Evolutionary conservation across 768 basidiomycete genomes (phyloP).

Genomic region (Tulasnella sp.): DNA sequence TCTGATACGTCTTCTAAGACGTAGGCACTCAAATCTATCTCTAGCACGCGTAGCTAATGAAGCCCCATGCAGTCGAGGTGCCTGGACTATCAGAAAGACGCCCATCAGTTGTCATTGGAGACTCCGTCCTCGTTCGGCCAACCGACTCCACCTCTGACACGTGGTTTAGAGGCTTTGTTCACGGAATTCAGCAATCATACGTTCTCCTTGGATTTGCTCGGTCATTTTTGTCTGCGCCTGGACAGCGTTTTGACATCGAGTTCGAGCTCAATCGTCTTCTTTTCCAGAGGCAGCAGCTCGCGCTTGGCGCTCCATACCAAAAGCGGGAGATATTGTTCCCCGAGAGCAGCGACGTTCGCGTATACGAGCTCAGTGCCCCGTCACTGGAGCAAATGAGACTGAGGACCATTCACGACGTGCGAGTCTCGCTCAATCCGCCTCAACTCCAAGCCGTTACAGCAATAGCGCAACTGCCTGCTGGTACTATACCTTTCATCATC

Average conservation of each 20-base stretch:
- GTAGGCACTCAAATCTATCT: background rate
- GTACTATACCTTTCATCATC: background rate
- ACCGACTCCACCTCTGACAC: background rate
- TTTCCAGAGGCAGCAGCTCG: slow-evolving; percentile 44
- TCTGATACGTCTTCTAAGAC: background rate
- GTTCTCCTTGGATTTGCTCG: slow-evolving; percentile 38
- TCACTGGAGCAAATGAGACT: background rate
- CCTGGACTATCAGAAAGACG: slow-evolving; percentile 48
- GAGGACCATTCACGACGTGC: slow-evolving; percentile 5
- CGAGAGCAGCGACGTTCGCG: slow-evolving; percentile 19
- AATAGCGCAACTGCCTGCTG: background rate
- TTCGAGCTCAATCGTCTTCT: slow-evolving; percentile 47
- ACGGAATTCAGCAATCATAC: slow-evolving; percentile 31
- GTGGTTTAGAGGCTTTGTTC: slow-evolving; percentile 36
- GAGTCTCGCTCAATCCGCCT: background rate
- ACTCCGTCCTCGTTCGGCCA: slow-evolving; percentile 27
- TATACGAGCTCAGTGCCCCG: background rate
- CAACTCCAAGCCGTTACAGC: slow-evolving; percentile 1
- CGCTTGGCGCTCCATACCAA: slow-evolving; percentile 26
- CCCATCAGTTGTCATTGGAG: slow-evolving; percentile 45
- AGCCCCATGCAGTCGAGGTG: slow-evolving; percentile 20
- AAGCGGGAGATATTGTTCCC: slow-evolving; percentile 41
- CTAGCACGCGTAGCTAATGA: background rate
- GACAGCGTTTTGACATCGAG: slow-evolving; percentile 38
- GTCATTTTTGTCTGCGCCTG: slow-evolving; percentile 29